Conservation (phyloP, 441 rosid genomes). For the Gossypium aridum region DNA sequence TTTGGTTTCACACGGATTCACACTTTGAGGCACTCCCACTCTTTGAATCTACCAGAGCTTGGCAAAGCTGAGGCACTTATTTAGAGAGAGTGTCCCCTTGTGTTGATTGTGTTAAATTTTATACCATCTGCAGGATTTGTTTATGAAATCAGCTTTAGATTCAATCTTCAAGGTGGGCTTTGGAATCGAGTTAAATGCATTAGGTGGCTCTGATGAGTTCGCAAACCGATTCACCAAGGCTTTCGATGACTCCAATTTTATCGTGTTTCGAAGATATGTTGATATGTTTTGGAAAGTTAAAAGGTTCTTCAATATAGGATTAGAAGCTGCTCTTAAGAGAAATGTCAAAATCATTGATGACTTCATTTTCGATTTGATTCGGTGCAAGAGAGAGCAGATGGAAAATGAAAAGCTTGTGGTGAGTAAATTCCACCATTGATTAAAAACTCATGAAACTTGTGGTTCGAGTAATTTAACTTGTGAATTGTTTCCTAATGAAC, state of each 20-base stretch:
- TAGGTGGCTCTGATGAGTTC: constrained; percentile 27
- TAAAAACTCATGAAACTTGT: neutral
- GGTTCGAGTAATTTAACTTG: neutral
- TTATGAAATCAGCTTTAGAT: constrained; percentile 34
- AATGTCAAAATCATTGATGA: constrained; percentile 16
- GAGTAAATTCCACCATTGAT: constrained; percentile 14
- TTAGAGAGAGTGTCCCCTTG: neutral
- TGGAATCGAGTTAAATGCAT: constrained; percentile 28
- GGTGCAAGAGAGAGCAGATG: constrained; percentile 20
- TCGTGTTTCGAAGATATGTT: constrained; percentile 19
- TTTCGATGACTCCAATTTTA: constrained; percentile 23
- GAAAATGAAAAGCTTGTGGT: constrained; percentile 9
- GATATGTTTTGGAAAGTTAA: constrained; percentile 30
- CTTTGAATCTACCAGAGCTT: too few relatives aligned
- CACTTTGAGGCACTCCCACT: too few relatives aligned
- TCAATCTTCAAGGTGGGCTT: constrained; percentile 26
- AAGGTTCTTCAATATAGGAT: constrained; percentile 29
- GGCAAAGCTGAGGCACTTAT: too few relatives aligned
- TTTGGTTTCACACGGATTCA: too few relatives aligned
- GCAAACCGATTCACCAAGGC: constrained; percentile 20
- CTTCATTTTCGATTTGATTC: constrained; percentile 23
- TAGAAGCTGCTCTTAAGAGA: constrained; percentile 22
- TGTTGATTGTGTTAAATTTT: neutral
- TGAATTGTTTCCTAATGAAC: neutral
- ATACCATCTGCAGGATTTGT: constrained; percentile 20